Evolutionary conservation across 2,329 filamentous ascomycete genomes (phyloP).

Genomic region (Talaromyces funiculosus): DNA sequence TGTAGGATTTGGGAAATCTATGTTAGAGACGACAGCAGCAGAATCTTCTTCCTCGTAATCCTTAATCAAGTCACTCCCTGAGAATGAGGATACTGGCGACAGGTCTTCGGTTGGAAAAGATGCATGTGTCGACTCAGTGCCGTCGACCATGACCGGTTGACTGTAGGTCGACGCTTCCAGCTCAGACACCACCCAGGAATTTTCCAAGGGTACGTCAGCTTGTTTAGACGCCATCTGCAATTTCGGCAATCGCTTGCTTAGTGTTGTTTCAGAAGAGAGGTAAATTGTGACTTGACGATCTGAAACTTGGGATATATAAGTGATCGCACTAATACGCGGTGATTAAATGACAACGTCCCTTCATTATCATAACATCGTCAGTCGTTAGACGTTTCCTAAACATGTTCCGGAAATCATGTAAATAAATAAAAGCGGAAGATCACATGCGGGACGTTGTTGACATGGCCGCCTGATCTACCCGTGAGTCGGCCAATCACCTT

Average conservation of each 20-base stretch:
- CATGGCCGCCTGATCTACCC: slow-evolving; percentile 7
- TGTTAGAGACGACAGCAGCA: not conserved
- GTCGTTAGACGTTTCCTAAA: not conserved
- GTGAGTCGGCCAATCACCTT: not conserved
- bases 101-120: not conserved
- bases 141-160: slow-evolving; percentile 9
- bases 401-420: not conserved
- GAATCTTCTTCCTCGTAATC: slow-evolving; percentile 12
- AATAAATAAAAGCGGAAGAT: not conserved
- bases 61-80: slow-evolving; percentile 6
- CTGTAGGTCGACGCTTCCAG: not conserved
- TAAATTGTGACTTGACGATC: too few relatives aligned
- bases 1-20: slow-evolving; percentile 12
- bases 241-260: not conserved
- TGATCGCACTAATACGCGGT: not conserved
- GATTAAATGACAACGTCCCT: not conserved
- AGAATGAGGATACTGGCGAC: slow-evolving; percentile 11
- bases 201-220: slow-evolving; percentile 23
- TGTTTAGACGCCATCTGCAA: not conserved
- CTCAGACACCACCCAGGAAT: slow-evolving; percentile 35
- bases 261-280: not conserved
- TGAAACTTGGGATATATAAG: too few relatives aligned
- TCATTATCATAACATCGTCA: not conserved
- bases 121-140: not conserved
- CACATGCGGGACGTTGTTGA: slow-evolving; percentile 8